Percentiles rank a stretch among this genome's conserved stretches.
Conservation (phyloP, 257 asterid species). For the Lycium ferocissimum region DNA sequence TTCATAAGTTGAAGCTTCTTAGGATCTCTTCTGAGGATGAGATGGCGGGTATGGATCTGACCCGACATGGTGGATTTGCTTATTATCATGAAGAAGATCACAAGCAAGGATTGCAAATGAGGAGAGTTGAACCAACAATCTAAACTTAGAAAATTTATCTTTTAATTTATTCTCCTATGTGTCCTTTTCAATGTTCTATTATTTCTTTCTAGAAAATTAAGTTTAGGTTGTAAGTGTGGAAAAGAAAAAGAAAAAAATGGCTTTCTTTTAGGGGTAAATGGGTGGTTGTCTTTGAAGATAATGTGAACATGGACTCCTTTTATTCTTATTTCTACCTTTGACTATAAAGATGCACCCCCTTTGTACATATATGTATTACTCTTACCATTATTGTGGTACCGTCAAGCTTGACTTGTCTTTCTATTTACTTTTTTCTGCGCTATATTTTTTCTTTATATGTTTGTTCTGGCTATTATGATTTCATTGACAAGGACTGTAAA, state of each 20-base stretch:
- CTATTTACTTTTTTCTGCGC: too few relatives aligned
- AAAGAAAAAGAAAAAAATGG: not conserved
- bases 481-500: not conserved
- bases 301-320: conserved; percentile 34
- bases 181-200: conserved; percentile 17
- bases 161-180: not conserved
- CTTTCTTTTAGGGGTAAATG: conserved; percentile 28
- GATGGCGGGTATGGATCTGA: conserved; percentile 94
- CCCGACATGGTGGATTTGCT: conserved; percentile 97
- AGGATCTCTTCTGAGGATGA: conserved; percentile 86
- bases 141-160: not conserved
- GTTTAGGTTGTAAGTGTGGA: not conserved
- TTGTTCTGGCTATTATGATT: not conserved
- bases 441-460: not conserved
- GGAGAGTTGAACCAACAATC: conserved; percentile 54
- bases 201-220: not conserved
- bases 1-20: conserved; percentile 65
- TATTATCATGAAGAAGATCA: conserved; percentile 60
- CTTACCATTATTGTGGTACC: conserved; percentile 4
- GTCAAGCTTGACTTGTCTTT: conserved; percentile 5
- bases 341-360: not conserved
- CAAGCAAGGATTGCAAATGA: conserved; percentile 55
- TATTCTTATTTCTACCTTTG: not conserved
- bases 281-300: conserved; percentile 45
- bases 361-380: not conserved